Base-by-base conservation (phyloP, 257 asterid genomes). In the Fraxinus excelsior region DNA sequence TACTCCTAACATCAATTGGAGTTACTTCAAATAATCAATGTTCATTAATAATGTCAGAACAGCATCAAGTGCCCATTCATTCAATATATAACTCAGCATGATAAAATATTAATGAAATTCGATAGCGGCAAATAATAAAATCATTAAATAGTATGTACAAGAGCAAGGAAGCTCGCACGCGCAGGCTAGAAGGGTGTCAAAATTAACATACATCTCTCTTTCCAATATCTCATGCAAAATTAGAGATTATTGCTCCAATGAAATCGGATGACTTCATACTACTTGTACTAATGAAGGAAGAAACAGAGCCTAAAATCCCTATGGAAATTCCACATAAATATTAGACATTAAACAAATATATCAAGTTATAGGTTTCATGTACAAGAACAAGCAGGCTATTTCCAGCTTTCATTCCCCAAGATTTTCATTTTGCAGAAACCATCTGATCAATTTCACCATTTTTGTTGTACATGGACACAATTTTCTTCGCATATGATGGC, bases 371-470 rank as follows among this genome's bases (percentile, higher is more conserved):
- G 19, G 58, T 49, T 66, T 68, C 67, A 73, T 79, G 51, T 78
- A 73, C 80, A 75, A 40, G 81, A 31, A 82, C 66, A 76, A 67
- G 81, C 69, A 62, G 19, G 51, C 49, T 14, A 58, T 31, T 49
- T 51, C 23, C 72, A 73, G 49, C 75, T 77, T 46, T 38, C 58
- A 49, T 56, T 76, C 67, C 71, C 49, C 79, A 75, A 40, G 31
- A 75, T 74, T 75, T 67, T 90, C 89, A 86, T 85, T 90, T 90
- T 53, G 75, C 26, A 14, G 87, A 86, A 76, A 95, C 87, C 97
- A 95, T 89, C 80, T 80, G 81, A 83, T 95, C 99, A 44, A 93
- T 95, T 84, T 95, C 97, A 32, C 97, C 98, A 78, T 91, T 95
- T 84, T 84, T 82, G 87, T 95, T 93, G 89, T 95, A 93, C 92